phyloP scores from a whole-genome alignment of 148 eudicot species.

The Rhododendron ovatum region DNA sequence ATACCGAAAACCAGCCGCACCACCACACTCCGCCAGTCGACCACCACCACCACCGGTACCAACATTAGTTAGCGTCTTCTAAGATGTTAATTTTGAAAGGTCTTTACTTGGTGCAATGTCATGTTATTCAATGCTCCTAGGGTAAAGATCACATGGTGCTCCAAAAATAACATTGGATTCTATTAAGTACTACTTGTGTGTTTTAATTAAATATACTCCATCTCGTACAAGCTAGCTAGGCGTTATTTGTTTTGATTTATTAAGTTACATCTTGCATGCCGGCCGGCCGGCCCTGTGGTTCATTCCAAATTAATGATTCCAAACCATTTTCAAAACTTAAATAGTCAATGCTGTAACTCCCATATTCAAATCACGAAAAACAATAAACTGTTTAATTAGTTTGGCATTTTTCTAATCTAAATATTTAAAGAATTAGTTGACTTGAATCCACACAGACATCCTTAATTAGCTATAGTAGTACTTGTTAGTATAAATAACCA shows the following conservation, averaged over 20 bases:
- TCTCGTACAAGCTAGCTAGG: neutral
- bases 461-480: neutral
- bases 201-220: neutral
- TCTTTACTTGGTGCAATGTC: neutral
- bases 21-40: too few species aligned
- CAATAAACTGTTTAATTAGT: neutral
- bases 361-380: neutral
- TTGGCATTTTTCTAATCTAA: conserved; percentile 1
- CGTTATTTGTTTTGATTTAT: neutral
- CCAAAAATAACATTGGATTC: neutral
- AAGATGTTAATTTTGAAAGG: neutral
- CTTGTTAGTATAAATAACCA: conserved; percentile 25
- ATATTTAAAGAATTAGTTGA: neutral
- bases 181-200: neutral
- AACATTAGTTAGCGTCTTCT: neutral
- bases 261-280: neutral
- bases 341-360: neutral
- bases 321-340: conserved; percentile 3
- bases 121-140: neutral
- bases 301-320: neutral
- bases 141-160: neutral
- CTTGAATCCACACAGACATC: conserved; percentile 15
- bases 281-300: neutral
- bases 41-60: too few species aligned
- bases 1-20: too few species aligned